phyloP scores from a whole-genome alignment of 768 basidiomycete genomes.

The Boletus vinaceobasis region DNA sequence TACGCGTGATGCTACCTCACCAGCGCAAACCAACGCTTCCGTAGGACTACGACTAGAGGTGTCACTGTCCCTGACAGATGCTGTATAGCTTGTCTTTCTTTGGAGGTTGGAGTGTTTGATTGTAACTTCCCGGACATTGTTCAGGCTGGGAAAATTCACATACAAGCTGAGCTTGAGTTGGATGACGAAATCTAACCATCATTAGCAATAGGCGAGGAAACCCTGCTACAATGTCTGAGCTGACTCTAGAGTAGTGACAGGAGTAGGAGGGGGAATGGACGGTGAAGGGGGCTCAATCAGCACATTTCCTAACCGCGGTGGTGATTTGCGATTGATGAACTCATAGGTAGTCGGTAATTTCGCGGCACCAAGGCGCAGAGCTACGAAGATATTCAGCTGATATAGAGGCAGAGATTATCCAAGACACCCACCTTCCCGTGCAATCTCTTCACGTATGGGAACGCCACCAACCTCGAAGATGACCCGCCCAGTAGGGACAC shows the following conservation, averaged over 20 bases:
- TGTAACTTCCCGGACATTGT: background rate
- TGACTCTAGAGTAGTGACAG: constrained; percentile 12
- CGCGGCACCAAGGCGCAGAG: constrained; percentile 80
- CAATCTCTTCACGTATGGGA: constrained; percentile 88
- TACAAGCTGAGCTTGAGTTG: background rate
- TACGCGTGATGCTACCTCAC: background rate
- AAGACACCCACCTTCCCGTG: constrained; percentile 69
- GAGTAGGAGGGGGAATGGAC: constrained; percentile 5
- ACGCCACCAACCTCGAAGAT: constrained; percentile 92
- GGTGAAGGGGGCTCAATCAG: constrained; percentile 42
- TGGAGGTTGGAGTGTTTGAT: background rate
- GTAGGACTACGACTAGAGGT: background rate
- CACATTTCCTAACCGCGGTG: constrained; percentile 71
- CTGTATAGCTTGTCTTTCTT: background rate
- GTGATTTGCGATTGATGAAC: constrained; percentile 67
- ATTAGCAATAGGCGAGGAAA: background rate
- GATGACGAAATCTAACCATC: constrained; percentile 3
- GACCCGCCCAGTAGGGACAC: constrained; percentile 84
- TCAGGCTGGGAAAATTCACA: background rate
- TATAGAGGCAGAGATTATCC: background rate
- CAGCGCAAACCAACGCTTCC: background rate
- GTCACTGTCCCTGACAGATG: background rate
- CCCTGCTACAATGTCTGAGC: constrained; percentile 8
- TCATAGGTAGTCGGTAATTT: constrained; percentile 89
- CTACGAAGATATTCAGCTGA: constrained; percentile 37